A percentile compares a stretch with the other conserved stretches of the same genome.
phyloP scores from a whole-genome alignment of 441 rosid species.

The Aquilaria agallochum region DNA sequence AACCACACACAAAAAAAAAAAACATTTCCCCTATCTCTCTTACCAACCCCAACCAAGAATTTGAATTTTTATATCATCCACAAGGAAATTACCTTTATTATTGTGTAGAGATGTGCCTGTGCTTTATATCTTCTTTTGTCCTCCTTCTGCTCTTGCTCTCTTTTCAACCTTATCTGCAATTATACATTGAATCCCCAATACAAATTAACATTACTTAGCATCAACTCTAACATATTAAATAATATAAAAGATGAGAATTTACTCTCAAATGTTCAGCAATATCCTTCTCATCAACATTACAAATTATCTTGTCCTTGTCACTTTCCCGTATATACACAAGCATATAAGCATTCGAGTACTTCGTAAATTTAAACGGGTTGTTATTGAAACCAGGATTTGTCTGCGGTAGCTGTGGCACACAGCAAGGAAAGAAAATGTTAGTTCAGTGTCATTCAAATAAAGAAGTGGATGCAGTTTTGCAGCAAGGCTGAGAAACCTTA shows the following conservation, averaged over 20 bases:
- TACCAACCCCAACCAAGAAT: too few relatives aligned
- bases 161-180: conserved; percentile 51
- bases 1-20: too few relatives aligned
- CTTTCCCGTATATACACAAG: conserved; percentile 76
- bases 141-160: conserved; percentile 71
- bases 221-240: conserved; percentile 2
- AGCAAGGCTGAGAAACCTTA: conserved; percentile 14
- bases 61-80: too few relatives aligned
- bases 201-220: conserved; percentile 4
- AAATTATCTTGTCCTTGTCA: conserved; percentile 67
- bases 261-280: conserved; percentile 75
- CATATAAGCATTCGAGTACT: conserved; percentile 76
- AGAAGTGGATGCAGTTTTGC: conserved; percentile 1
- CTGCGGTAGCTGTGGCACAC: conserved; percentile 49
- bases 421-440: conserved; percentile 11
- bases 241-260: conserved; percentile 17
- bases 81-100: conserved; percentile 43
- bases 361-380: conserved; percentile 62
- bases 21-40: too few relatives aligned
- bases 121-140: conserved; percentile 64
- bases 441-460: not conserved
- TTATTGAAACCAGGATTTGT: conserved; percentile 69
- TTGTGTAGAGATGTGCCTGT: conserved; percentile 60
- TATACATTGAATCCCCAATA: conserved; percentile 1
- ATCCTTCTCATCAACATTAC: conserved; percentile 73